phyloP scores from a whole-genome alignment of 2,329 filamentous ascomycete genomes.

The Sarocladiaceae sp. region DNA sequence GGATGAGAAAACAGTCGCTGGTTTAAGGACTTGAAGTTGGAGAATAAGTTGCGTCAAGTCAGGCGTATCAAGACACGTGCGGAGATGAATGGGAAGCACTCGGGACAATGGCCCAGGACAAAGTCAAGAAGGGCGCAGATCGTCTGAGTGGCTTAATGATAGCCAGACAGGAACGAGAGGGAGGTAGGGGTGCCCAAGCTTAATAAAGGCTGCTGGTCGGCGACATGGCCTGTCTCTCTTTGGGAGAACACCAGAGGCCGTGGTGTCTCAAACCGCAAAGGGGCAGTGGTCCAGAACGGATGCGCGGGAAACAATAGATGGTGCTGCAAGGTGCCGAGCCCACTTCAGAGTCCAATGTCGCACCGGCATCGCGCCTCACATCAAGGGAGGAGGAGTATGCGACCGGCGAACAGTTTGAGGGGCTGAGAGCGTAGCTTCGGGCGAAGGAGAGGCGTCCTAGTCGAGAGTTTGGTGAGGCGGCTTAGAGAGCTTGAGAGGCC shows the following conservation, averaged over 20 bases:
- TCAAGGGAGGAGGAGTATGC: not conserved
- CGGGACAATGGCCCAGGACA: not conserved
- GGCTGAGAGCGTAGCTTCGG: not conserved
- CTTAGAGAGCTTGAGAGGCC: too few species aligned
- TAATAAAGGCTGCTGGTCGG: conserved; percentile 1
- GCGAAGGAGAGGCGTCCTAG: too few species aligned
- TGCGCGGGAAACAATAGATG: not conserved
- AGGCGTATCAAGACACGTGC: too few species aligned
- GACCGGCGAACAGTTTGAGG: too few species aligned
- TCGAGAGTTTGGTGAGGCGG: too few species aligned
- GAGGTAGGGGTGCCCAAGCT: not conserved
- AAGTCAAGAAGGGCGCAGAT: not conserved
- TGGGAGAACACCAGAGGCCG: not conserved
- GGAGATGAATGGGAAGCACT: too few species aligned
- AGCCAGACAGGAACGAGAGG: not conserved
- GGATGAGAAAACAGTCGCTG: too few species aligned
- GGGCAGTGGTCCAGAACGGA: conserved; percentile 1
- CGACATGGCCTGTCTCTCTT: conserved; percentile 5
- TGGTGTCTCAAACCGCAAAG: conserved; percentile 4
- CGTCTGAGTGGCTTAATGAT: not conserved
- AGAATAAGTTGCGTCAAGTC: too few species aligned
- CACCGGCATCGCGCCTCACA: not conserved
- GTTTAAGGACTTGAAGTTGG: too few species aligned
- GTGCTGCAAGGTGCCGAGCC: too few species aligned
- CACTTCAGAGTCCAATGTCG: not conserved